Evolutionary conservation across 148 eudicot species (phyloP).

Genomic region (Rheum nobile): DNA sequence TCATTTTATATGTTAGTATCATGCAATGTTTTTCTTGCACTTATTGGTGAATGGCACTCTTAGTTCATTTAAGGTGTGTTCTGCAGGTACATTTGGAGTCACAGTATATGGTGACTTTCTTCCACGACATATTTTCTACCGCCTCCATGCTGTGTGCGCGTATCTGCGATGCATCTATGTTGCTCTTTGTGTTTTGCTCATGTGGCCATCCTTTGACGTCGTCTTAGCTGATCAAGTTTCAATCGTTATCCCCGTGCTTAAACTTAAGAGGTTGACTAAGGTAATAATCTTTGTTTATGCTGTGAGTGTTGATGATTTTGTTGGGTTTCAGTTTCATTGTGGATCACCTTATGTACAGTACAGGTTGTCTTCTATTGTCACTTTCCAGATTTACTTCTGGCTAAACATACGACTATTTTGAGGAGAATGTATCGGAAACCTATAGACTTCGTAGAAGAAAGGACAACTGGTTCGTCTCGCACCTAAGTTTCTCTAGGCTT

Average conservation of each 20-base stretch:
- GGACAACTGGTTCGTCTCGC: constrained; percentile 58
- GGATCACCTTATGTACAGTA: constrained; percentile 6
- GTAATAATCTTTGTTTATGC: constrained; percentile 19
- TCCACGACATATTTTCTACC: constrained; percentile 76
- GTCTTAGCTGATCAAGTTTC: constrained; percentile 91
- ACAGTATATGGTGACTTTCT: constrained; percentile 84
- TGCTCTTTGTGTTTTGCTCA: constrained; percentile 61
- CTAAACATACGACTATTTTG: constrained; percentile 66
- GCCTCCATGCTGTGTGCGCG: constrained; percentile 91
- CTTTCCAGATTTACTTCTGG: constrained; percentile 91
- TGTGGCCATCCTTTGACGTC: constrained; percentile 80
- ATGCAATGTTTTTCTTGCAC: not conserved
- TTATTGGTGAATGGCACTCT: no score
- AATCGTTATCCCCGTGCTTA: constrained; percentile 63
- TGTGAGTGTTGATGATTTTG: not conserved
- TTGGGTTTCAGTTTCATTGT: not conserved
- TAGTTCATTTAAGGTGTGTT: not conserved
- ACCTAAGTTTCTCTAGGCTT: constrained; percentile 4
- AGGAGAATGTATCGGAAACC: constrained; percentile 84
- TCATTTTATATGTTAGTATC: not conserved
- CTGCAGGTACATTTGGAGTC: constrained; percentile 67
- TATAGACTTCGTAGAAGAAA: constrained; percentile 75
- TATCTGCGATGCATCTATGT: constrained; percentile 80
- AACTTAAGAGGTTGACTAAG: constrained; percentile 59
- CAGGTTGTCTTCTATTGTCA: constrained; percentile 95